Evolutionary conservation across 140 eudicot species (phyloP), one percentile per base, ranked within the genome.

Genomic region (Cichorium intybus): DNA sequence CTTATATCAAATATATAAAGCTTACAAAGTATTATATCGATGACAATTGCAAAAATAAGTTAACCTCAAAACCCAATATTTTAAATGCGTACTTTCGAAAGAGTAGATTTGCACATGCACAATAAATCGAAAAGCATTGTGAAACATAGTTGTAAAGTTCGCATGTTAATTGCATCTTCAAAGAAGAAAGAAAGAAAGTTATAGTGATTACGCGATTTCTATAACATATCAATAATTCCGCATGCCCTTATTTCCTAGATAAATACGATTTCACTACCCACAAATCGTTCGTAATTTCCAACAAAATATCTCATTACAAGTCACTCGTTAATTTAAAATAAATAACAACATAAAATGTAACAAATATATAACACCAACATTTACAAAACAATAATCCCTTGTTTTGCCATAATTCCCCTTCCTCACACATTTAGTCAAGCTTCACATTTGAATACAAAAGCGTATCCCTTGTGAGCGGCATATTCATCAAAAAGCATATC

Each of bases 391-490:
- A 55, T 24, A 2, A 64, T 56, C 53, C 53, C 43, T 43, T 21
- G 26, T 21, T 41, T 54, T 31, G 54, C 78, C 31, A 73, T 49
- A 49, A 51, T 60, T 45, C 52, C 43, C 43, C 14, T 10, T 67
- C 37, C 24, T 56, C n/a, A 16, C 43, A 56, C 45, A 3, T 39
- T 68, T 64, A 93, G 76, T 88, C 97, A 10, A 93, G 95, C 88
- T 88, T 93, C 54, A 93, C 97, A 72, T 88, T 88, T 8, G 97
- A 88, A 78, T 93, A 93, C 64, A 93, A 59, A 71, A 93, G 97
- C 7, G 99, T 93, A 63, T 93, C 99, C 84, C 80, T 93, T 29
- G 99, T 93, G 65, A 93, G 67, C 2, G 99, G 90, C 99, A 93
- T 93, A 64, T 85, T 35, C 77, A 85, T 7, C 37, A 93, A 89